These are phyloP conservation scores for Linnemannia zychae DNA, from an alignment of 192 early-diverging fungal genomes.

Conservation along the genomic window DNA sequence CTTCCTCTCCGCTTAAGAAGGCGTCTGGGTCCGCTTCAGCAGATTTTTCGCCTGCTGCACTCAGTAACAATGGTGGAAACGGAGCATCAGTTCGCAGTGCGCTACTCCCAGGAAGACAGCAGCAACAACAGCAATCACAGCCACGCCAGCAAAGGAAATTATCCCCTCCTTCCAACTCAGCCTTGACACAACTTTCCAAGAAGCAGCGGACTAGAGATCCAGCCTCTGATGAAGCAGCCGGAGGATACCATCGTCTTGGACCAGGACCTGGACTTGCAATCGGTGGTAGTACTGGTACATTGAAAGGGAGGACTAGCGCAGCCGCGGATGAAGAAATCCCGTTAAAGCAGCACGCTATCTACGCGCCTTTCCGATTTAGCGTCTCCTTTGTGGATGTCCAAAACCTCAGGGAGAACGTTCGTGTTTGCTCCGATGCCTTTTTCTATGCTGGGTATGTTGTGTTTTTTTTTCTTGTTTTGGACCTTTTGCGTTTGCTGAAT, in stretches of 20 bases:
- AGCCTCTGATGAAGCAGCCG: not conserved
- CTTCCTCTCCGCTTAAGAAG: too few species aligned
- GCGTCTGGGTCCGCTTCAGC: not conserved
- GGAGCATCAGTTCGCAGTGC: not conserved
- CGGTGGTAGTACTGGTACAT: not conserved
- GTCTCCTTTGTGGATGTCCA: constrained; percentile 61
- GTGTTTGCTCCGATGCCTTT: constrained; percentile 58
- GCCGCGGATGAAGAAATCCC: not conserved
- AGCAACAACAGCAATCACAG: not conserved
- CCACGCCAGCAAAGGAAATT: not conserved
- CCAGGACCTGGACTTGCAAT: not conserved
- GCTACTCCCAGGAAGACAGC: not conserved
- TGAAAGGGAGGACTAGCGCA: not conserved
- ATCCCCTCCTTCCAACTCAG: not conserved
- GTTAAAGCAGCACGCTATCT: constrained; percentile 45
- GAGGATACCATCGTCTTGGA: not conserved
- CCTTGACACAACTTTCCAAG: not conserved
- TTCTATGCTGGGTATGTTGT: constrained; percentile 66
- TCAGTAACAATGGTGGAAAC: not conserved
- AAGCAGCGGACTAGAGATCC: not conserved
- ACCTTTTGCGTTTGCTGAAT: not conserved
- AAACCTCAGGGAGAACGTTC: constrained; percentile 52
- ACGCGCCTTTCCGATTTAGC: constrained; percentile 67
- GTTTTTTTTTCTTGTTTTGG: not conserved
- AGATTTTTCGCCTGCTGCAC: not conserved